Evolutionary conservation across 2,329 filamentous ascomycete species (phyloP).

Genomic region (Talaromyces sp.): DNA sequence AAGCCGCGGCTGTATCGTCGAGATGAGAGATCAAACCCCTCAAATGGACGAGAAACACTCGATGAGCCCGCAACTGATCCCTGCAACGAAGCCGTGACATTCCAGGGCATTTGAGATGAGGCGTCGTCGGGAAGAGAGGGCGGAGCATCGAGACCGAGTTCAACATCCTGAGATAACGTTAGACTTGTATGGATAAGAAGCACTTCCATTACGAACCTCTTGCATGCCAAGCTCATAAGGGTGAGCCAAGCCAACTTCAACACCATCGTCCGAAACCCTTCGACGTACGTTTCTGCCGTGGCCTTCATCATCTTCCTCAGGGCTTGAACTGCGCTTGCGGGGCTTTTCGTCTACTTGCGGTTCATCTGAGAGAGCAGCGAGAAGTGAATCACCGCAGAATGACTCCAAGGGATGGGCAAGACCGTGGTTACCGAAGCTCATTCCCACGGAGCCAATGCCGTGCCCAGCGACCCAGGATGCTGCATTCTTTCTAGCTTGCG

Average conservation of each 20-base stretch:
- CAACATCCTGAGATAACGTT: conserved; percentile 47
- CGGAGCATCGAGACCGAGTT: conserved; percentile 67
- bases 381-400: conserved; percentile 57
- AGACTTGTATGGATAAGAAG: not conserved
- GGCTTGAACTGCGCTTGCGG: conserved; percentile 29
- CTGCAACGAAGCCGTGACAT: conserved; percentile 55
- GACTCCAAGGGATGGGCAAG: conserved; percentile 52
- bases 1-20: conserved; percentile 27
- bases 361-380: conserved; percentile 46
- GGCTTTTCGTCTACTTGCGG: conserved; percentile 19
- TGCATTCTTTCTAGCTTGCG: conserved; percentile 61
- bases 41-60: conserved; percentile 30
- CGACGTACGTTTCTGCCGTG: conserved; percentile 38
- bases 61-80: conserved; percentile 49
- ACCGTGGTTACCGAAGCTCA: conserved; percentile 42
- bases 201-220: conserved; percentile 26
- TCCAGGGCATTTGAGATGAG: conserved; percentile 67
- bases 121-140: conserved; percentile 66
- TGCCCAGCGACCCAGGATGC: conserved; percentile 58
- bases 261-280: conserved; percentile 29
- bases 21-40: conserved; percentile 36
- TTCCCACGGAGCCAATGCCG: conserved; percentile 56
- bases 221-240: conserved; percentile 29
- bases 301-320: conserved; percentile 25
- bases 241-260: conserved; percentile 35